phyloP scores from a whole-genome alignment of 371 early-diverging fungal species.

The Dichotomocladium elegans region DNA sequence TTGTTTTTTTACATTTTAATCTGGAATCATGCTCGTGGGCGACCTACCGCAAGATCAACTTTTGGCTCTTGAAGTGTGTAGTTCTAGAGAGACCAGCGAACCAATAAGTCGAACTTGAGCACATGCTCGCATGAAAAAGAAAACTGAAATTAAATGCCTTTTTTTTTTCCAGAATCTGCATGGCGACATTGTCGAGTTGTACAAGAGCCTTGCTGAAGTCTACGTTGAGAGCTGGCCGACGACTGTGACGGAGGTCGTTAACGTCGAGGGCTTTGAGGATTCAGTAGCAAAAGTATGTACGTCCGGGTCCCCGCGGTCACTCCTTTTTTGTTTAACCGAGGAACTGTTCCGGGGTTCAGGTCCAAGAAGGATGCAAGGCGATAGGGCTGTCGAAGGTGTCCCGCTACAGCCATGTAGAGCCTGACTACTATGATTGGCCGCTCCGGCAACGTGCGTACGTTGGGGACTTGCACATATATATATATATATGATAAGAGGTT shows the following conservation, averaged over 20 bases:
- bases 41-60: no score
- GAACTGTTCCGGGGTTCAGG: no score
- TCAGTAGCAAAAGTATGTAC: constrained; percentile 26
- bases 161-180: constrained; percentile 9
- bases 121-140: no score
- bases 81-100: no score
- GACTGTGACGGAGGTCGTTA: constrained; percentile 8
- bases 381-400: constrained; percentile 22
- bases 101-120: no score
- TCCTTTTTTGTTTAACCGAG: no score
- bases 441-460: constrained; percentile 63
- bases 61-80: no score
- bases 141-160: not conserved
- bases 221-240: constrained; percentile 17
- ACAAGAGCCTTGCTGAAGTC: constrained; percentile 11
- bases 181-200: constrained; percentile 19
- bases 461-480: no score
- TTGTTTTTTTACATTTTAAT: no score
- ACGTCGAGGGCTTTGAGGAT: not conserved
- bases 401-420: constrained; percentile 55
- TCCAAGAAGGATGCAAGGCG: constrained; percentile 18
- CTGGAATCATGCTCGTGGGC: no score
- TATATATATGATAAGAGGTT: no score
- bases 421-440: constrained; percentile 75
- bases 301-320: no score